Conservation (phyloP, 2,329 filamentous ascomycete species). For the Colletotrichum scovillei region DNA sequence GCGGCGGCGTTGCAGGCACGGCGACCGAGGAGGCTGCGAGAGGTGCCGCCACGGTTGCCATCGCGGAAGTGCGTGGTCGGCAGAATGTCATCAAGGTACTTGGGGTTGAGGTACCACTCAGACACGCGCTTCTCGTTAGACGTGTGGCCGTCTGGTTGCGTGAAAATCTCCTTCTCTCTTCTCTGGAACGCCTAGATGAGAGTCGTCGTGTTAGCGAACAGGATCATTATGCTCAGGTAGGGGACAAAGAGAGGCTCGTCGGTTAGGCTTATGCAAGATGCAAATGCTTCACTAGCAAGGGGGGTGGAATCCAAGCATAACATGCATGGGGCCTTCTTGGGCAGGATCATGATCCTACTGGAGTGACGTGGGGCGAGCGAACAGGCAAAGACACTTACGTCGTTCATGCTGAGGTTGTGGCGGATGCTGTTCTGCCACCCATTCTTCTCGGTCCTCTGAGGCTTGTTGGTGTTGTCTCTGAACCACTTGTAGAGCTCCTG, state of each 20-base stretch:
- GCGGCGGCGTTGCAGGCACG: constrained; percentile 10
- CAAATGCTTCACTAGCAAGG: background rate
- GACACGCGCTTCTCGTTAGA: constrained; percentile 66
- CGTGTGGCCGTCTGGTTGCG: constrained; percentile 41
- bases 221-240: background rate
- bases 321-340: background rate
- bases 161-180: constrained; percentile 54
- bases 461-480: constrained; percentile 80
- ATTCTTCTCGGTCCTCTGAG: constrained; percentile 67
- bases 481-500: constrained; percentile 96
- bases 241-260: background rate
- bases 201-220: background rate
- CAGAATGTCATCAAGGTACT: constrained; percentile 79
- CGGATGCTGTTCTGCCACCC: constrained; percentile 98
- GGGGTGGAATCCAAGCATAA: background rate
- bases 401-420: constrained; percentile 96
- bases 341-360: background rate
- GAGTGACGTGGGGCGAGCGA: background rate
- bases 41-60: constrained; percentile 17
- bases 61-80: constrained; percentile 80
- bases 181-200: constrained; percentile 54
- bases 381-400: constrained; percentile 65
- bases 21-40: background rate
- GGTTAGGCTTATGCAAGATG: background rate
- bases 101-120: constrained; percentile 81